Base-by-base conservation (phyloP, 2,329 filamentous ascomycete genomes). In the Phyllosticta citribraziliensis region DNA sequence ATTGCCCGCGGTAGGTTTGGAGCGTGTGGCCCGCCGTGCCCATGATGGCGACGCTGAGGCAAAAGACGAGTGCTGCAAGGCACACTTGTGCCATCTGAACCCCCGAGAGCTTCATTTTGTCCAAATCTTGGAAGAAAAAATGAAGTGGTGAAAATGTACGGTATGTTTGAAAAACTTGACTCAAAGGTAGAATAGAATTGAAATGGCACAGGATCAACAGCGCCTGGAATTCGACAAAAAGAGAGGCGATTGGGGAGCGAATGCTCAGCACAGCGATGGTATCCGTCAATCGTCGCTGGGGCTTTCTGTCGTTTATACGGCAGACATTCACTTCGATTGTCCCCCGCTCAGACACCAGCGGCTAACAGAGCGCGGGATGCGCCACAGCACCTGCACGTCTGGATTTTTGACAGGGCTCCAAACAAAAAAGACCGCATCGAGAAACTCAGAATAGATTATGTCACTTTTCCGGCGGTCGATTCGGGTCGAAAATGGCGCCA, bases 11-110 rank as follows among this genome's bases (percentile, higher is more conserved):
- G 72, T 75, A 80, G 64, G 76, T 66, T 64, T 72, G 66, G 47
- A 80, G 72, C 2, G 75, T 72, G 52, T 78, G 73, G 58, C 71
- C 74, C 12, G 76, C 73, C 35, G 73, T 76, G 57, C 74, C 77
- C 33, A 79, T 68, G 47, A 78, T 74, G 33, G 74, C 71, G 50
- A 76, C 63, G 55, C 55, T 50, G 50, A 61, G 54, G 63, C 73
- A 73, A 59, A 80, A 68, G 33, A 67, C 66, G n/a, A 75, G 66
- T 35, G 66, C 67, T n/a, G 70, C 69, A 57, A 74, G 64, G 62
- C 67, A 62, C 51, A 69, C 64, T 64, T 73, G 72, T 14, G 70
- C 70, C 52, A 73, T 63, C 61, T 70, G 71, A 61, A 75, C 66
- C 30, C 71, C 70, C 22, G 69, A 67, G 11, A 72, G 72, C 63